Evolutionary conservation across 1,284 basidiomycete genomes (phyloP).

Genomic region (Pascua sp.): DNA sequence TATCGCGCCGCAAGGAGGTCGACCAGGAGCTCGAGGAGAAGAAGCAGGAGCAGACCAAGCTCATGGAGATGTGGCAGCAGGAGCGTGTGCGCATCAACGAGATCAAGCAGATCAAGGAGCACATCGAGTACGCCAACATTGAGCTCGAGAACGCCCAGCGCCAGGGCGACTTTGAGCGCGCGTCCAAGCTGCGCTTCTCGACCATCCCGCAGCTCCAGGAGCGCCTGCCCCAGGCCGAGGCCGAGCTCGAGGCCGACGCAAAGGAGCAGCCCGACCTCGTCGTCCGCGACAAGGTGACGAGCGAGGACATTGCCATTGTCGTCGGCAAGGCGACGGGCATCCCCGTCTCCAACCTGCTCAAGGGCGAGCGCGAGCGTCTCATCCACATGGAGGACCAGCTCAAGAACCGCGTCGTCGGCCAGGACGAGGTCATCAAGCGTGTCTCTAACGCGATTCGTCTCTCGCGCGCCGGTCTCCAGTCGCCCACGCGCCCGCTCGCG

Average conservation of each 20-base stretch:
- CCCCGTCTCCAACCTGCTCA: slow-evolving; percentile 80
- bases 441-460: slow-evolving; percentile 85
- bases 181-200: slow-evolving; percentile 74
- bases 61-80: slow-evolving; percentile 68
- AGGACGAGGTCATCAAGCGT: slow-evolving; percentile 74
- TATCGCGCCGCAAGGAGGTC: slow-evolving; percentile 65
- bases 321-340: slow-evolving; percentile 88
- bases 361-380: slow-evolving; percentile 83
- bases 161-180: slow-evolving; percentile 74
- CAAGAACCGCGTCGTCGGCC: slow-evolving; percentile 73
- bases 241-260: slow-evolving; percentile 59
- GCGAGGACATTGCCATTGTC: slow-evolving; percentile 81
- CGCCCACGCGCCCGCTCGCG: slow-evolving; percentile 79
- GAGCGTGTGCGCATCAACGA: slow-evolving; percentile 72
- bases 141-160: slow-evolving; percentile 84
- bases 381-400: slow-evolving; percentile 88
- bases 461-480: slow-evolving; percentile 82
- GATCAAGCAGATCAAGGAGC: slow-evolving; percentile 70
- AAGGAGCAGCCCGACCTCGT: slow-evolving; percentile 56
- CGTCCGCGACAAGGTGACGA: slow-evolving; percentile 81
- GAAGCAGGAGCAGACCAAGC: slow-evolving; percentile 62
- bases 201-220: slow-evolving; percentile 76
- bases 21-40: slow-evolving; percentile 60
- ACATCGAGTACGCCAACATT: slow-evolving; percentile 77
- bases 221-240: slow-evolving; percentile 60